Evolutionary conservation across 345 rosid species (phyloP), one percentile per base, ranked within the genome.

Genomic region (Ailanthus altissimus): DNA sequence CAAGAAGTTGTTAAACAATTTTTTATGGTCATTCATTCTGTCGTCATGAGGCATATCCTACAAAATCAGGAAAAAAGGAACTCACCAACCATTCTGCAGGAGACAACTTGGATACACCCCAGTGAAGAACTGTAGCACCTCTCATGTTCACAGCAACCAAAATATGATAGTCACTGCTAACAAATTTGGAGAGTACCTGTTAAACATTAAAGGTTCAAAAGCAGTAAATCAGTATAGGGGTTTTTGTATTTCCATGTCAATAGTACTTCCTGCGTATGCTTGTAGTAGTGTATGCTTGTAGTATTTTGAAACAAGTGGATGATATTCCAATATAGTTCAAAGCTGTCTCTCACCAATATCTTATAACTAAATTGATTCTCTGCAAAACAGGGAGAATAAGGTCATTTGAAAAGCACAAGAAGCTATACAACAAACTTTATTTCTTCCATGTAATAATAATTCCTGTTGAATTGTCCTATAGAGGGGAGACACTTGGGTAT

Each of bases 51-150:
- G 38, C 47, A 64, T 40, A 56, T 63, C 66, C 59, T 14, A 54
- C 47, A 78, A 63, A 16, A 49, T 16, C 28, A 75, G 73, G 63
- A 73, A 81, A 62, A 18, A 36, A 69, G 50, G 20, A 57, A 81
- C 90, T 74, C 81, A 88, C 90, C 91, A 85, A 81, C 91, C 91
- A 90, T 82, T 88, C 91, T 78, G 81, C 87, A 68, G 76, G 73
- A 42, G 83, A 85, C 42, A 80, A 84, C 84, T 88, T 83, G 51
- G 90, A 80, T 32, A 90, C 79, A 56, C 88, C 90, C 93, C 91
- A 88, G 61, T 90, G 90, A 76, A 90, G 90, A 80, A 88, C 75
- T 51, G 86, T 67, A 76, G 86, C 79, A 64, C 90, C 90, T 81
- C 79, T 76, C 82, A 81, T 70, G 77, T 88, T 88, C 66, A 83